These are phyloP conservation scores for Lolium rigidum DNA, from an alignment of 176 grass and related monocot species.

Conservation along the genomic window DNA sequence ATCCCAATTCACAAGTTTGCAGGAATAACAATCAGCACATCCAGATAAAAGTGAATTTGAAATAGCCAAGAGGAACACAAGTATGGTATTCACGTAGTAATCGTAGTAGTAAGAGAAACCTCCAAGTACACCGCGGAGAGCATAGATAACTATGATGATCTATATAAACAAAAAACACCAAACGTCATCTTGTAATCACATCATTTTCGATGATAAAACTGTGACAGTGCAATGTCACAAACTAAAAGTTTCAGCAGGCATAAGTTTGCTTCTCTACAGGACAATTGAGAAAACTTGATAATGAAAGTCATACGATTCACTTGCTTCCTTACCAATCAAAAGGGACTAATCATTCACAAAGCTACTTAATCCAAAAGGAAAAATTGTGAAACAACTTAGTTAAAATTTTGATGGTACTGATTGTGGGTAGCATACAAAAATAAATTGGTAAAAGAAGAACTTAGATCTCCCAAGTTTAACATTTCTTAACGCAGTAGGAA, in stretches of 20 bases:
- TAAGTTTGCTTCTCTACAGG: background rate
- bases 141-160: background rate
- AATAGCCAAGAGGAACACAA: background rate
- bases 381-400: background rate
- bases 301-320: background rate
- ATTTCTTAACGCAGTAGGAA: background rate
- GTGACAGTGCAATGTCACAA: background rate
- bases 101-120: background rate
- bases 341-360: background rate
- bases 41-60: background rate
- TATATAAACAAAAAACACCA: background rate
- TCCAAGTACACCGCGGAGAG: background rate
- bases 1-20: background rate
- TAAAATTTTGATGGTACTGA: background rate
- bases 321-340: background rate
- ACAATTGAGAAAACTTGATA: background rate
- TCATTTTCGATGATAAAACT: background rate
- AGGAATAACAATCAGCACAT: background rate
- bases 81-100: background rate
- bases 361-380: slow-evolving; percentile 5
- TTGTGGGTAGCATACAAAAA: slow-evolving; percentile 11
- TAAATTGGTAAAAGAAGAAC: slow-evolving; percentile 30
- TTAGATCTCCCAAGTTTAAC: background rate
- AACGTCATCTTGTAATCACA: background rate
- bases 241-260: background rate